These are phyloP conservation scores for Boletus rubescentipes DNA, from an alignment of 768 basidiomycete genomes.

Conservation along the genomic window DNA sequence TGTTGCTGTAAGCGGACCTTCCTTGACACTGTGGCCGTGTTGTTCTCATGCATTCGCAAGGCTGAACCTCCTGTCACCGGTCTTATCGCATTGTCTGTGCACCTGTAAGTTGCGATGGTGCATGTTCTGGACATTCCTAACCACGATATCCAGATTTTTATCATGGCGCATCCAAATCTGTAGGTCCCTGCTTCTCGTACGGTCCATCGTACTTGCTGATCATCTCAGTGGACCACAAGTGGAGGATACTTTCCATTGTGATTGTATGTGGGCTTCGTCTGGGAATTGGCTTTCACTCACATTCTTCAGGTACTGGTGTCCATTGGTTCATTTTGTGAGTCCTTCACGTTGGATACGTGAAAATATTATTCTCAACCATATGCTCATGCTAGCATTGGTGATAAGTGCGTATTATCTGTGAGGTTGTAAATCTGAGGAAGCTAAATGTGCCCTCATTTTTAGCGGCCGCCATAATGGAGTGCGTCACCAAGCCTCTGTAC, in stretches of 20 bases:
- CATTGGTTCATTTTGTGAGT: background rate
- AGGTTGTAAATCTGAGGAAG: background rate
- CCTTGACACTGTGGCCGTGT: background rate
- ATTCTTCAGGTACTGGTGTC: background rate
- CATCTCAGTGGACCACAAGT: background rate
- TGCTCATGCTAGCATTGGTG: background rate
- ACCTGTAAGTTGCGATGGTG: background rate
- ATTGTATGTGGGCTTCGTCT: background rate
- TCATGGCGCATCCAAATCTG: constrained; percentile 4
- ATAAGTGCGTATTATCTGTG: background rate
- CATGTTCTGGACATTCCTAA: background rate
- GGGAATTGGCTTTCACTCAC: background rate
- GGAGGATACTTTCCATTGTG: background rate
- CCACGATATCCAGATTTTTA: background rate
- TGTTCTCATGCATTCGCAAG: background rate
- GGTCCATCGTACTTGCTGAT: background rate
- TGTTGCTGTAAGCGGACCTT: background rate
- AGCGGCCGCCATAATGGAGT: background rate
- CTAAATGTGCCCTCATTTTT: background rate
- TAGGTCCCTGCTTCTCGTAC: background rate
- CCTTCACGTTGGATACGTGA: background rate
- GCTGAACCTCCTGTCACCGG: constrained; percentile 1
- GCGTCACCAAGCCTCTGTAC: background rate
- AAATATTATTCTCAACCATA: background rate
- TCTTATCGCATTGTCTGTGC: constrained; percentile 1